Conservation (phyloP, 2,329 filamentous ascomycete genomes). For the Chaetomium strumarium region DNA sequence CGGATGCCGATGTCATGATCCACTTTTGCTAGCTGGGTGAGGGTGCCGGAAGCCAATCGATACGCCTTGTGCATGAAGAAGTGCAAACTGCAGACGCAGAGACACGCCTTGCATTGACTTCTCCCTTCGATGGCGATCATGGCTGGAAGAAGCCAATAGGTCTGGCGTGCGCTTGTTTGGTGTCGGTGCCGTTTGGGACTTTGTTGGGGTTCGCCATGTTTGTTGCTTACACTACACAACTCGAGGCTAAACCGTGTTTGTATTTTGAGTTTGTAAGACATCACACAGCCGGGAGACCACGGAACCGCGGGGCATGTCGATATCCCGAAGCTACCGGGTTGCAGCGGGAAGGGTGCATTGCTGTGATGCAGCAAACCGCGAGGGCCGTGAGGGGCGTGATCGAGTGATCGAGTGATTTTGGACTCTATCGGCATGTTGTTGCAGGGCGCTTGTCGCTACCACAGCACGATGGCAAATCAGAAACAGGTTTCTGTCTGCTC, state of each 20-base stretch:
- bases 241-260: not conserved
- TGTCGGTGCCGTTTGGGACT: too few relatives aligned
- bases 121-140: too few relatives aligned
- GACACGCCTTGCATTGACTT: not conserved
- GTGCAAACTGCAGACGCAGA: not conserved
- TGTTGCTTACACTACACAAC: not conserved
- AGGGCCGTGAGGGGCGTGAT: not conserved
- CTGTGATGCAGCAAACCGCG: not conserved
- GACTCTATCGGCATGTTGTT: constrained; percentile 3
- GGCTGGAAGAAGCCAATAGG: not conserved
- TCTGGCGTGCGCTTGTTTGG: too few relatives aligned
- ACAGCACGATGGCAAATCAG: not conserved
- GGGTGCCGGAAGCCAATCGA: not conserved
- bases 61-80: not conserved
- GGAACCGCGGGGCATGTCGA: not conserved
- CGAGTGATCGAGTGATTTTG: not conserved
- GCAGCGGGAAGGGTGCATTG: not conserved
- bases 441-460: not conserved
- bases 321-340: not conserved
- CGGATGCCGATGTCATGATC: not conserved
- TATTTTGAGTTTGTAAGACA: not conserved
- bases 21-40: not conserved
- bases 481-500: not conserved
- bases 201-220: not conserved
- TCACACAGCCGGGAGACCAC: not conserved